Base-by-base conservation (phyloP, 2,329 filamentous ascomycete species). In the Zelopaecilomyces penicillatus region DNA sequence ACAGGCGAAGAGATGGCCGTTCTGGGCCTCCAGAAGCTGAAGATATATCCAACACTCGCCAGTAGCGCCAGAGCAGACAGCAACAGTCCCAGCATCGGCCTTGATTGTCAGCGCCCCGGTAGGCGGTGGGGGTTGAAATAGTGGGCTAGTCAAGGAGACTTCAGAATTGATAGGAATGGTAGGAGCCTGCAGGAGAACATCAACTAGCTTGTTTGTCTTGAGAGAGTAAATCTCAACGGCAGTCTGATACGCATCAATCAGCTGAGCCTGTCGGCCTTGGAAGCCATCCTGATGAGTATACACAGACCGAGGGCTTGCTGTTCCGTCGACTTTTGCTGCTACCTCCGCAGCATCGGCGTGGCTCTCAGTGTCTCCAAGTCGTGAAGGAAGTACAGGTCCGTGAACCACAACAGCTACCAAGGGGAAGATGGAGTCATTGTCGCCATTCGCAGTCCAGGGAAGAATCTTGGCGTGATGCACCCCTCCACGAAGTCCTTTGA, bases 201-300 rank as follows among this genome's bases (percentile, higher is more conserved):
- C 77, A 44, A 96, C 66, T 44, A 79, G 77, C 49, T 78, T 74
- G 54, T 82, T 82, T n/a, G 82, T 86, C 54, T 78, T 80, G 48
- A 97, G 68, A 1, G 90, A 96, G 63, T 91, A 95, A 0, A 97
- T 71, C 54, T 96, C 88, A 5, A 95, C 87, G 0, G 84, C 83
- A 0, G 90, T 96, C 63, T 95, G 89, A 57, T 91, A 94, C 39
- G 75, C 74, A 41, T 78, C 75, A 47, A 82, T 70, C 5, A 61
- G 54, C 34, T 66, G 53, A 34, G 58, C 48, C 43, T 58, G 53
- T 43, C 64, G 66, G 31, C 55, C 65, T 43, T 62, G 55, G 45
- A 55, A 54, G 38, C 55, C 58, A 37, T 64, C 65, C 52, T 65
- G 64, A 52, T 62, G 68, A 34, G 64, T 57, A 44, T 59, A 58